Conservation (phyloP, 768 basidiomycete genomes). For the Suillus tomentosus region DNA sequence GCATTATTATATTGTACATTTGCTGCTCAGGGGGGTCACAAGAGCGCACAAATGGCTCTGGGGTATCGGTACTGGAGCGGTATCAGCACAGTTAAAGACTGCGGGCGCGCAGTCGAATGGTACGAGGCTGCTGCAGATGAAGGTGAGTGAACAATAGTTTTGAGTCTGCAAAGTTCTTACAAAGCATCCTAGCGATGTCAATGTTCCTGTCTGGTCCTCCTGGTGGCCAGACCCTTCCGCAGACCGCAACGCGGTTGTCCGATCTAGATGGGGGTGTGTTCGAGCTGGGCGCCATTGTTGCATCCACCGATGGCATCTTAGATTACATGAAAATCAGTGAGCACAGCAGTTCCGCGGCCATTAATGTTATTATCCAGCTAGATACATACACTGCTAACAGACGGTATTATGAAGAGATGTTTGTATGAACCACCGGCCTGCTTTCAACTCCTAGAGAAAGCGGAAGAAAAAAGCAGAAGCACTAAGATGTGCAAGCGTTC, state of each 20-base stretch:
- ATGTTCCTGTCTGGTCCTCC: slow-evolving; percentile 85
- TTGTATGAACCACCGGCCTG: too few species aligned
- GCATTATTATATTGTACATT: slow-evolving; percentile 95
- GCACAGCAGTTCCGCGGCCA: too few species aligned
- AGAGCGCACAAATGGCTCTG: slow-evolving; percentile 88
- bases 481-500: too few species aligned
- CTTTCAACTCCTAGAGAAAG: too few species aligned
- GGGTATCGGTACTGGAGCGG: slow-evolving; percentile 96
- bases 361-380: too few species aligned
- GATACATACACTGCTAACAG: too few species aligned
- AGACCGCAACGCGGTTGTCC: slow-evolving; percentile 79
- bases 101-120: slow-evolving; percentile 81
- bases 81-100: slow-evolving; percentile 87
- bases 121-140: slow-evolving; percentile 90
- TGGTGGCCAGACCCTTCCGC: slow-evolving; percentile 84
- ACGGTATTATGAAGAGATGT: too few species aligned
- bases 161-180: slow-evolving; percentile 6
- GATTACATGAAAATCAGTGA: too few species aligned
- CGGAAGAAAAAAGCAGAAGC: too few species aligned
- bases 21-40: slow-evolving; percentile 84
- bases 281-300: slow-evolving; percentile 92
- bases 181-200: slow-evolving; percentile 61
- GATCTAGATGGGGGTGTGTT: slow-evolving; percentile 93
- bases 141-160: slow-evolving; percentile 43
- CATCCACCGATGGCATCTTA: slow-evolving; percentile 59